These are phyloP conservation scores for Exophiala lecanii-corni DNA, from an alignment of 2,329 filamentous ascomycete species.

Conservation along the genomic window DNA sequence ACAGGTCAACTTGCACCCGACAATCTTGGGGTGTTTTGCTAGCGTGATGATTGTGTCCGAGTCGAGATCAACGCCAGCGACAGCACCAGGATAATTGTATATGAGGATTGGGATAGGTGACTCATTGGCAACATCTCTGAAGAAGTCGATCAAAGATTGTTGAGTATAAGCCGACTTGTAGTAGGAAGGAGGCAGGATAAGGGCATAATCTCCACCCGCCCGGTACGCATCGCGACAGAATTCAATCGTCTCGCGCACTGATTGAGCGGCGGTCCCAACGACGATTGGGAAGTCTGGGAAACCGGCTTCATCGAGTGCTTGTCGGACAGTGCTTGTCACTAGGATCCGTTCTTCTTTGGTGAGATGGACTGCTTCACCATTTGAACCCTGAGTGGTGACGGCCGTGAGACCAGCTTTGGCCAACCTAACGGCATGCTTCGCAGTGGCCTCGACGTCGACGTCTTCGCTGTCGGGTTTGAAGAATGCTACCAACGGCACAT, in stretches of 20 bases:
- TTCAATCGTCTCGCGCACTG: constrained; percentile 66
- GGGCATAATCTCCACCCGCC: constrained; percentile 68
- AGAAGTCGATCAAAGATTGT: constrained; percentile 58
- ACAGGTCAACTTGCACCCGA: constrained; percentile 68
- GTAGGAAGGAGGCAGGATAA: constrained; percentile 73
- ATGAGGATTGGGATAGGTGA: constrained; percentile 62
- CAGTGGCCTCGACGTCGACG: constrained; percentile 59
- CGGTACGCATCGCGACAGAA: constrained; percentile 64
- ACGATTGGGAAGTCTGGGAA: constrained; percentile 63
- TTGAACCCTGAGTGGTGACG: constrained; percentile 73
- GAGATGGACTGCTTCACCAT: constrained; percentile 77
- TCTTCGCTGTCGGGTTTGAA: constrained; percentile 62
- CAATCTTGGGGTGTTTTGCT: constrained; percentile 58
- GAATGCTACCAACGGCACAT: constrained; percentile 71
- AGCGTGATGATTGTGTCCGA: constrained; percentile 60
- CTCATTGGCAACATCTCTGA: constrained; percentile 58
- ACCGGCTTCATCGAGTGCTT: constrained; percentile 63
- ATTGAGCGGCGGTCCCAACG: constrained; percentile 70
- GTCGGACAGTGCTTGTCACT: constrained; percentile 65
- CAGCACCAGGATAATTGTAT: constrained; percentile 69
- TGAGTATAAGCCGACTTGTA: constrained; percentile 64
- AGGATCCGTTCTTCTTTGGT: constrained; percentile 64
- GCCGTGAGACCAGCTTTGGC: constrained; percentile 67
- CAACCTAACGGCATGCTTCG: constrained; percentile 61
- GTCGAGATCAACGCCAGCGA: constrained; percentile 62